These are phyloP conservation scores for Plasmodium ovale DNA, from an alignment of 169 alveolate species.

Conservation along the genomic window DNA sequence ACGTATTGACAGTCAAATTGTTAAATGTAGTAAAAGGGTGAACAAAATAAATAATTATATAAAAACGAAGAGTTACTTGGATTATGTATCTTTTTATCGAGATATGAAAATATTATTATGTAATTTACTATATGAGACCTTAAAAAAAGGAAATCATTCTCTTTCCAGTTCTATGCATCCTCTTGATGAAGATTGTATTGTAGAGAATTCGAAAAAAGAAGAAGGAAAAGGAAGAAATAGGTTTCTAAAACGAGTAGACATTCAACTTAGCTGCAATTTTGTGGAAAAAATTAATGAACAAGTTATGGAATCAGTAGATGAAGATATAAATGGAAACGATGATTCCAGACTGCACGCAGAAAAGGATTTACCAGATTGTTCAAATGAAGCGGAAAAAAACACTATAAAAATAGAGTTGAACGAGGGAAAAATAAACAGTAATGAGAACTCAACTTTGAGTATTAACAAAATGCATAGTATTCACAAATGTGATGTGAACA, in stretches of 20 bases:
- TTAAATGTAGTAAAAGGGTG: conserved; percentile 56
- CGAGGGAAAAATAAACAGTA: background rate
- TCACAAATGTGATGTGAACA: background rate
- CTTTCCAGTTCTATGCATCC: background rate
- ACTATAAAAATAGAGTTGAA: background rate
- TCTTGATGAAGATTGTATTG: background rate
- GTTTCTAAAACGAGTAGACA: conserved; percentile 12
- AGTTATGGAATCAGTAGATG: background rate
- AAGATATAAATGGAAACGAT: background rate
- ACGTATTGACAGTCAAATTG: conserved; percentile 35
- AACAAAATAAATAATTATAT: conserved; percentile 51
- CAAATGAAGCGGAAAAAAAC: background rate
- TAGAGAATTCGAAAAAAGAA: background rate
- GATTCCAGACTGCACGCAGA: background rate
- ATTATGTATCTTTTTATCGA: conserved; percentile 43
- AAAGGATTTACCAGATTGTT: background rate
- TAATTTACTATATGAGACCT: conserved; percentile 12
- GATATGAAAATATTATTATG: conserved; percentile 18
- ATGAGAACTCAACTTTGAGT: background rate
- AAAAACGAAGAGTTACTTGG: conserved; percentile 21
- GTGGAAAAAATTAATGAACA: conserved; percentile 36
- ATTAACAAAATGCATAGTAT: background rate
- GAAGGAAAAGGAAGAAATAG: background rate
- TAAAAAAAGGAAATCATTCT: conserved; percentile 19
- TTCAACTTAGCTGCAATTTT: conserved; percentile 32